phyloP scores from a whole-genome alignment of 257 asterid species.

The Parsonsia alboflavescens region DNA sequence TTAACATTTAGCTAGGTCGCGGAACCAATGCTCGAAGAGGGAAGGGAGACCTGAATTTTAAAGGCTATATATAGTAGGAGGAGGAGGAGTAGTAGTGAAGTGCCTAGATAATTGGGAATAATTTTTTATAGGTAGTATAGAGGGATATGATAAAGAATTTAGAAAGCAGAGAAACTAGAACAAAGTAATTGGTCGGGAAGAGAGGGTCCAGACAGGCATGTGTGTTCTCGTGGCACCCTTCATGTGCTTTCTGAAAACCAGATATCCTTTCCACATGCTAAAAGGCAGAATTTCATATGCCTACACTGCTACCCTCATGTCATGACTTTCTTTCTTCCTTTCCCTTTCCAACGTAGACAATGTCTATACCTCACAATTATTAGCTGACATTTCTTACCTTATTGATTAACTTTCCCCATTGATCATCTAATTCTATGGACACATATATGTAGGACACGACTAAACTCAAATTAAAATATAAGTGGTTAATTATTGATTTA shows the following conservation, averaged over 20 bases:
- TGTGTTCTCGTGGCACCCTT: conserved; percentile 2
- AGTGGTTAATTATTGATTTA: too few relatives aligned
- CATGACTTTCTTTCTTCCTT: neutral
- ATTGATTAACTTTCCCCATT: neutral
- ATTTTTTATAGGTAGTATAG: neutral
- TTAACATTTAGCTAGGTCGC: too few relatives aligned
- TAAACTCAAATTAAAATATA: too few relatives aligned
- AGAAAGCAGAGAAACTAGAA: neutral
- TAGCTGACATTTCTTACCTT: conserved; percentile 1
- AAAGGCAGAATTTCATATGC: conserved; percentile 7
- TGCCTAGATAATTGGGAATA: neutral
- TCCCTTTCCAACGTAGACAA: neutral
- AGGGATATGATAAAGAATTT: too few relatives aligned
- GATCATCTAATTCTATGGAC: too few relatives aligned
- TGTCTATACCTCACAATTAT: neutral
- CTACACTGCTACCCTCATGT: neutral
- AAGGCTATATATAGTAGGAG: too few relatives aligned
- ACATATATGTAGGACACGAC: too few relatives aligned
- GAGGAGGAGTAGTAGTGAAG: too few relatives aligned
- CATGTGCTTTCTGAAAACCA: conserved; percentile 37
- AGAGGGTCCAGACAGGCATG: conserved; percentile 20
- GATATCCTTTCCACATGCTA: conserved; percentile 29
- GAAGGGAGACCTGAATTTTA: too few relatives aligned
- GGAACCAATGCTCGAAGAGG: too few relatives aligned
- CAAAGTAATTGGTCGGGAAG: conserved; percentile 9